Evolutionary conservation across 2,329 filamentous ascomycete genomes (phyloP).

Genomic region (Colletotrichum lini): DNA sequence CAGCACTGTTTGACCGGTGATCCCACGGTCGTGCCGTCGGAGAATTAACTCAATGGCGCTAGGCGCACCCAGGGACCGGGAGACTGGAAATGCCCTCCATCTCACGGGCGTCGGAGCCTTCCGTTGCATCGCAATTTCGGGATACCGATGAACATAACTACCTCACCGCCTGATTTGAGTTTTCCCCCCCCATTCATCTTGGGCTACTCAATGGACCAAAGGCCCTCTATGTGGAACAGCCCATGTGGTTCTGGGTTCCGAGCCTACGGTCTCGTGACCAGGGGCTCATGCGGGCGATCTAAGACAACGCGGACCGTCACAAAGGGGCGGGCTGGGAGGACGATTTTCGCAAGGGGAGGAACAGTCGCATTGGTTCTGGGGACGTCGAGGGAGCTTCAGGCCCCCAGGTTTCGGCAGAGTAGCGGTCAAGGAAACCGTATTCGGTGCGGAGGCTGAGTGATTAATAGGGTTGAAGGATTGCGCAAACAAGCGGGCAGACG

Average conservation of each 20-base stretch:
- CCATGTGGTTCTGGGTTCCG: conserved; percentile 3
- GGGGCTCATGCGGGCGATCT: conserved; percentile 20
- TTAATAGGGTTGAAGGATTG: not conserved
- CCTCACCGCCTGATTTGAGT: conserved; percentile 7
- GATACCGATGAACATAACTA: not conserved
- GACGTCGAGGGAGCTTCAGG: not conserved
- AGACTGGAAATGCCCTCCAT: not conserved
- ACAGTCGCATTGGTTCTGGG: conserved; percentile 6
- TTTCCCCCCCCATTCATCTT: not conserved
- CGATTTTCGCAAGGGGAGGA: not conserved
- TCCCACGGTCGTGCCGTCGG: conserved; percentile 17
- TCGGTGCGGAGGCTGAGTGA: not conserved
- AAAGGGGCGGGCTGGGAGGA: not conserved
- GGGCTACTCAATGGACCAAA: not conserved
- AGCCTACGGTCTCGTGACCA: conserved; percentile 20
- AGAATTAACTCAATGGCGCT: conserved; percentile 38
- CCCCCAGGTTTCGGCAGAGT: conserved; percentile 9
- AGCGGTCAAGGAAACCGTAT: conserved; percentile 14
- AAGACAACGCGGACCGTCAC: not conserved
- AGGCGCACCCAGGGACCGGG: conserved; percentile 15
- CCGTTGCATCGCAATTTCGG: not conserved
- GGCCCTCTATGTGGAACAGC: conserved; percentile 6
- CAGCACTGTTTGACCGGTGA: not conserved
- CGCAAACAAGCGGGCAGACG: not conserved
- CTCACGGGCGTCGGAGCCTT: not conserved